phyloP scores from a whole-genome alignment of 768 basidiomycete species.

The Pisolithus tinctorius region DNA sequence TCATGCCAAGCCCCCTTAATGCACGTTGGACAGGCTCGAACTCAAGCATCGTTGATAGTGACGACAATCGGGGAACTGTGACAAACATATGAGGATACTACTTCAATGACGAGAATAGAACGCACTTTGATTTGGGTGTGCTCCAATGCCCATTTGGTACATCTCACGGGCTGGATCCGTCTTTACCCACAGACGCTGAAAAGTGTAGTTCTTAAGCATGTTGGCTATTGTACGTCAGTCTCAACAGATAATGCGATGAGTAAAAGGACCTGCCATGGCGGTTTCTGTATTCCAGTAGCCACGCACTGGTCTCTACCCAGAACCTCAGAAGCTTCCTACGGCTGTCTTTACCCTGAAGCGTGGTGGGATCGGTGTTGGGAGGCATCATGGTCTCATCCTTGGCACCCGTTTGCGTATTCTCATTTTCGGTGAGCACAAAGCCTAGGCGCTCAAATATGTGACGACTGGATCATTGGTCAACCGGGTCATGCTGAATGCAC shows the following conservation, averaged over 20 bases:
- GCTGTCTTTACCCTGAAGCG: conserved; percentile 41
- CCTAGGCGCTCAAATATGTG: conserved; percentile 37
- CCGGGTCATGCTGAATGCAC: conserved; percentile 9
- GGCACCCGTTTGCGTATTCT: conserved; percentile 15
- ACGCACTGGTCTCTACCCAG: conserved; percentile 73
- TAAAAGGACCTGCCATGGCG: conserved; percentile 32
- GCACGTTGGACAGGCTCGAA: conserved; percentile 32
- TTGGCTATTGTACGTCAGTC: conserved; percentile 30
- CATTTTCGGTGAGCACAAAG: conserved; percentile 25
- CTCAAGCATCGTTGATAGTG: conserved; percentile 37
- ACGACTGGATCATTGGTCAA: conserved; percentile 22
- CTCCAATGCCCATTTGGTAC: conserved; percentile 68
- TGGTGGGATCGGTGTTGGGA: conserved; percentile 44
- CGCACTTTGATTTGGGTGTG: conserved; percentile 74
- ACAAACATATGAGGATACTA: conserved; percentile 3
- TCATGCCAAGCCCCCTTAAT: conserved; percentile 56
- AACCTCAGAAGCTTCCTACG: conserved; percentile 64
- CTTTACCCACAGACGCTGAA: conserved; percentile 41
- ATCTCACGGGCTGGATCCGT: conserved; percentile 58
- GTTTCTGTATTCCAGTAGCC: conserved; percentile 53
- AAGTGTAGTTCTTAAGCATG: conserved; percentile 38
- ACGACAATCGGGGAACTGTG: conserved; percentile 50
- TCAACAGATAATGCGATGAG: conserved; percentile 4
- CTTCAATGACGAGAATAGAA: neutral
- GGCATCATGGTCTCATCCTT: conserved; percentile 44